Conservation (phyloP, 2,329 filamentous ascomycete species). For the Apiospora aurea region DNA sequence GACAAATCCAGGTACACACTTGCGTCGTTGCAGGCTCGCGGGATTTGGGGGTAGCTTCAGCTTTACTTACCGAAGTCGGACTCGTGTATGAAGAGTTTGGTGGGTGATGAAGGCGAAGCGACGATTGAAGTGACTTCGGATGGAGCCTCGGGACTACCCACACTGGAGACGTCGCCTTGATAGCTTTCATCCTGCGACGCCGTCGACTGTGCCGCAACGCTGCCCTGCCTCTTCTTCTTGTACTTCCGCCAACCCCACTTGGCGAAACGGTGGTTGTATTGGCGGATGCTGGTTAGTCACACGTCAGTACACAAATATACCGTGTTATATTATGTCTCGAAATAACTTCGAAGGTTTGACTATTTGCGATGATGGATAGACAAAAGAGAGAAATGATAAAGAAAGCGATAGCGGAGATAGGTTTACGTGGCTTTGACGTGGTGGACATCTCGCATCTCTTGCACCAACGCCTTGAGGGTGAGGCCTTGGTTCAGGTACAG, state of each 20-base stretch:
- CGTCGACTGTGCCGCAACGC: constrained; percentile 10
- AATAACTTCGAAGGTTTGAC: neutral
- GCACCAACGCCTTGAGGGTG: constrained; percentile 15
- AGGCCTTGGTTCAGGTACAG: constrained; percentile 20
- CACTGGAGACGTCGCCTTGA: neutral
- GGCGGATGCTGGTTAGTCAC: neutral
- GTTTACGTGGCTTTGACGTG: constrained; percentile 15
- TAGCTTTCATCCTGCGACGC: constrained; percentile 1
- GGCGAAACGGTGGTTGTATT: constrained; percentile 17
- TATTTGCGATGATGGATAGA: neutral
- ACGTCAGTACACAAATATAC: neutral
- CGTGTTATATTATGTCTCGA: too few species aligned
- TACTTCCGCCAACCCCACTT: constrained; percentile 24
- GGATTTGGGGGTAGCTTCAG: neutral
- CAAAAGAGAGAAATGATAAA: neutral
- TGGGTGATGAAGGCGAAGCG: neutral
- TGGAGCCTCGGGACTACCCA: neutral
- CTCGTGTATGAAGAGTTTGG: neutral
- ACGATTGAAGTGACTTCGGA: neutral
- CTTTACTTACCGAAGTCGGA: constrained; percentile 11
- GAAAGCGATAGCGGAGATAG: too few species aligned
- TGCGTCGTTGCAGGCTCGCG: neutral
- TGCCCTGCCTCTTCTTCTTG: constrained; percentile 12
- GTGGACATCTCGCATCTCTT: constrained; percentile 11
- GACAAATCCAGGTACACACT: neutral